Percentiles rank a stretch among this genome's conserved stretches.
These are phyloP conservation scores for Ammopiptanthus mongolicus DNA, from an alignment of 306 rosid species.

Conservation along the genomic window DNA sequence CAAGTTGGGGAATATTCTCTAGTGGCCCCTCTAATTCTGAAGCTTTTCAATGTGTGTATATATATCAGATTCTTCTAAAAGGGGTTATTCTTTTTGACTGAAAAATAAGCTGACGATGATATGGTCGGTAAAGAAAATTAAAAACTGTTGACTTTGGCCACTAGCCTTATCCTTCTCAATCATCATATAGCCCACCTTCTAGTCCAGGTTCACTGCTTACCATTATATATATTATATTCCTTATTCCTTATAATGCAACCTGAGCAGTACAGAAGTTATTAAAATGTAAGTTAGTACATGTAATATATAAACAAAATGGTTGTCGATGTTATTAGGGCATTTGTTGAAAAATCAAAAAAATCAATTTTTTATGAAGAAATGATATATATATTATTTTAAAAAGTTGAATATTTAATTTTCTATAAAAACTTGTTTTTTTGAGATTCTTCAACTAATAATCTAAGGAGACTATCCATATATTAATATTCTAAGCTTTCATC, in stretches of 20 bases:
- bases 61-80: neutral
- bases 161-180: neutral
- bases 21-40: slow-evolving; percentile 6
- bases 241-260: neutral
- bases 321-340: too few species aligned
- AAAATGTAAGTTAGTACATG: neutral
- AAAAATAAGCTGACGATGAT: neutral
- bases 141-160: slow-evolving; percentile 8
- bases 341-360: too few species aligned
- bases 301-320: too few species aligned
- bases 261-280: neutral
- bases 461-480: too few species aligned
- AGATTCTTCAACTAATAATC: too few species aligned
- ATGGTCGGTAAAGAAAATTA: neutral
- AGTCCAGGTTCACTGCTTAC: slow-evolving; percentile 20
- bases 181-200: neutral
- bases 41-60: neutral
- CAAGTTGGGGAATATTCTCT: neutral
- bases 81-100: neutral
- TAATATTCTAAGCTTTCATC: neutral
- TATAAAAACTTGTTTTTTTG: too few species aligned
- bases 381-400: too few species aligned
- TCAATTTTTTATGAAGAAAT: too few species aligned
- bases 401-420: too few species aligned
- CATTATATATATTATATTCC: neutral